A percentile compares a stretch with the other conserved stretches of the same genome.
phyloP scores from a whole-genome alignment of 495 filamentous ascomycete genomes.

The Neurospora africana region DNA sequence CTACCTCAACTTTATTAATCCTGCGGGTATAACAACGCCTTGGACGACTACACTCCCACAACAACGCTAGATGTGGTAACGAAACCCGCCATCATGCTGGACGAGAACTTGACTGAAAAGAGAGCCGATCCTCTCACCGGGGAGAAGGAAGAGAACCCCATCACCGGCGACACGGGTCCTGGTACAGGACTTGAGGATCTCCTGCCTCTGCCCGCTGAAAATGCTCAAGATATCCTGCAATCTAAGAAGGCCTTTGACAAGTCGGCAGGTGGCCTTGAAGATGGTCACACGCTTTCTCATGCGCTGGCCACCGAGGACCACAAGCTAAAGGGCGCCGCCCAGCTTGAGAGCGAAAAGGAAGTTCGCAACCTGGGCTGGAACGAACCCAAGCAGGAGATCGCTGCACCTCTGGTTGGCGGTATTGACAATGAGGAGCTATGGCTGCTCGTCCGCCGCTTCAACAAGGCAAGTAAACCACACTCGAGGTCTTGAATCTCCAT shows the following conservation, averaged over 20 bases:
- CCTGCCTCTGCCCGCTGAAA: conserved; percentile 24
- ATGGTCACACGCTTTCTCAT: conserved; percentile 29
- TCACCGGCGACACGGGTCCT: conserved; percentile 13
- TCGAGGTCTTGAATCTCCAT: too few relatives aligned
- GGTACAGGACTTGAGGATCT: conserved; percentile 21
- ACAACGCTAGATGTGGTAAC: not conserved
- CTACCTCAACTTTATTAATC: not conserved
- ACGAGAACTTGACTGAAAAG: not conserved
- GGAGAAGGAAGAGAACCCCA: not conserved
- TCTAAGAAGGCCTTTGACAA: conserved; percentile 16
- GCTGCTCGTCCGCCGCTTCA: conserved; percentile 69
- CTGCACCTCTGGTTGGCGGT: conserved; percentile 56
- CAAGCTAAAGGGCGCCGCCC: conserved; percentile 24
- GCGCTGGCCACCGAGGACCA: conserved; percentile 23
- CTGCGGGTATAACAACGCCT: not conserved
- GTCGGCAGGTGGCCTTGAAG: conserved; percentile 6
- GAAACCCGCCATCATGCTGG: not conserved
- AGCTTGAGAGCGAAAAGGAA: conserved; percentile 29
- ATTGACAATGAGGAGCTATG: conserved; percentile 78
- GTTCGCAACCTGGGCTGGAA: conserved; percentile 69
- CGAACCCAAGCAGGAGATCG: conserved; percentile 45
- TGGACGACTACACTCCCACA: not conserved
- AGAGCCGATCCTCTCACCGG: not conserved
- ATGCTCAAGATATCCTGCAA: conserved; percentile 16
- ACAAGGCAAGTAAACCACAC: conserved; percentile 48